These are phyloP conservation scores for Fraxinus dipetala DNA, from an alignment of 305 asterid species.

Conservation along the genomic window DNA sequence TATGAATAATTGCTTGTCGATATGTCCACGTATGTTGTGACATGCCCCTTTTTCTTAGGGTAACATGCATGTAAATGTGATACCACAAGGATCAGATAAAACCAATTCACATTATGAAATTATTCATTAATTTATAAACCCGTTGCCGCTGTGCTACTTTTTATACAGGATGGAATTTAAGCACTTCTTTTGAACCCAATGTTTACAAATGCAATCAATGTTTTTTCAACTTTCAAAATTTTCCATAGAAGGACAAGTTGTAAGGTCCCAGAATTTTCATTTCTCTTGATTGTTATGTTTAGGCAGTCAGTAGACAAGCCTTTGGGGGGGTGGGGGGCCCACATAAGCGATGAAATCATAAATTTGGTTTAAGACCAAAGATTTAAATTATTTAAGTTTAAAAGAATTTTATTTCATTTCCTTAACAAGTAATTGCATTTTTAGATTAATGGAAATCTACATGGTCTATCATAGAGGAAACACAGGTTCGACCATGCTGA, in stretches of 20 bases:
- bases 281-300: not conserved
- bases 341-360: not conserved
- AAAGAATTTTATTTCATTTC: not conserved
- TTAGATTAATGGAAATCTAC: not conserved
- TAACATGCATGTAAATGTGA: not conserved
- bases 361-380: not conserved
- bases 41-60: not conserved
- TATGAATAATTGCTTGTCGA: not conserved
- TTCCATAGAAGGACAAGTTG: not conserved
- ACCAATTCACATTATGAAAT: not conserved
- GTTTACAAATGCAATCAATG: not conserved
- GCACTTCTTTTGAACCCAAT: not conserved
- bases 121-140: not conserved
- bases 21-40: not conserved
- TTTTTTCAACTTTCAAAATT: not conserved
- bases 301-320: not conserved
- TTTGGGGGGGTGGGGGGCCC: not conserved
- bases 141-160: not conserved
- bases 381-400: not conserved
- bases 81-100: not conserved
- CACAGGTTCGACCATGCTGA: not conserved
- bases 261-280: not conserved
- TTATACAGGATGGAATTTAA: not conserved
- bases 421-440: not conserved
- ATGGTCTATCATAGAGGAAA: not conserved